Evolutionary conservation across 176 grass and related monocot species (phyloP).

Genomic region (Oropetium thomaeum): DNA sequence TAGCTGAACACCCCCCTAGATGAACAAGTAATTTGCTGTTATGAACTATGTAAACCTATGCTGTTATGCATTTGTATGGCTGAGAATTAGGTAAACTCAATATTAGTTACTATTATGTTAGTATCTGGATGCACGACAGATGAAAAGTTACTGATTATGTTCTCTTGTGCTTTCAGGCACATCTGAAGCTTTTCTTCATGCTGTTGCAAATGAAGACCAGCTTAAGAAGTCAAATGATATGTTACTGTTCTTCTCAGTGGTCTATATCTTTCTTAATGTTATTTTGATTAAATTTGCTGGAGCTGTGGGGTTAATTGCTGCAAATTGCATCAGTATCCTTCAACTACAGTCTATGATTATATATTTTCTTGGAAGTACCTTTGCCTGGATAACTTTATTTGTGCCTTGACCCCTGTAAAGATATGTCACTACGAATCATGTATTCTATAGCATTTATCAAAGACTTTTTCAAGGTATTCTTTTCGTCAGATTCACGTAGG

Average conservation of each 20-base stretch:
- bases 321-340: slow-evolving; percentile 97
- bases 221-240: slow-evolving; percentile 86
- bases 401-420: slow-evolving; percentile 63
- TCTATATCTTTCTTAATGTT: slow-evolving; percentile 78
- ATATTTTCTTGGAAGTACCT: slow-evolving; percentile 11
- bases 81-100: no score
- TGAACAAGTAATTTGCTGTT: no score
- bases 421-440: slow-evolving; percentile 77
- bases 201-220: slow-evolving; percentile 85
- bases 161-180: slow-evolving; percentile 59
- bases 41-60: background rate
- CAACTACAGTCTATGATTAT: slow-evolving; percentile 13
- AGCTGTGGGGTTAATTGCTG: slow-evolving; percentile 86
- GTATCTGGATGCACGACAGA: background rate
- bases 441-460: slow-evolving; percentile 87
- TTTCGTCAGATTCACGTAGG: slow-evolving; percentile 10
- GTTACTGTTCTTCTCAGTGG: slow-evolving; percentile 80
- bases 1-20: no score
- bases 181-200: slow-evolving; percentile 92
- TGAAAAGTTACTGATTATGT: no score
- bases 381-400: slow-evolving; percentile 8
- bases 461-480: slow-evolving; percentile 78
- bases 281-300: slow-evolving; percentile 72
- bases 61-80: background rate
- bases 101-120: background rate